Percentiles rank a stretch among this genome's conserved stretches.
Evolutionary conservation across 73 alveolate species (phyloP).

Genomic region (Blepharisma japonicum): DNA sequence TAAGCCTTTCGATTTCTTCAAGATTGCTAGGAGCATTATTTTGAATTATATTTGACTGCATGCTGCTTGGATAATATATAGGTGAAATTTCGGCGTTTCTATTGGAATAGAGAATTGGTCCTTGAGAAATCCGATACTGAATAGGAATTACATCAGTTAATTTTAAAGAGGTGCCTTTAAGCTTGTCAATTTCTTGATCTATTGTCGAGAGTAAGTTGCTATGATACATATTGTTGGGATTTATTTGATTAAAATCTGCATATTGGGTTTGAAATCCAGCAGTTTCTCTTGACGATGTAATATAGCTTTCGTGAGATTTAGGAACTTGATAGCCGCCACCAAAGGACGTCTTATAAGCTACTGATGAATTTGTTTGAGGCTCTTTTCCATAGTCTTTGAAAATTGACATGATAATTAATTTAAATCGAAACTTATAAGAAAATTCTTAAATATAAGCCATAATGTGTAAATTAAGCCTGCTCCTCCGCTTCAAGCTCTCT

Average conservation of each 20-base stretch:
- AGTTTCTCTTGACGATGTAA: not conserved
- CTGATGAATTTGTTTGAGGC: too few relatives aligned
- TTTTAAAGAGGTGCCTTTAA: not conserved
- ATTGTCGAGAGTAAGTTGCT: not conserved
- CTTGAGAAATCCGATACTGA: too few relatives aligned
- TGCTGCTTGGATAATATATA: too few relatives aligned
- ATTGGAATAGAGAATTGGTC: too few relatives aligned
- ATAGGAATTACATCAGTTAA: not conserved
- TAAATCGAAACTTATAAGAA: too few relatives aligned
- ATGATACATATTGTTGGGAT: not conserved
- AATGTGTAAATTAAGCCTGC: too few relatives aligned
- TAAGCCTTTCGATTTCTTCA: conserved; percentile 23
- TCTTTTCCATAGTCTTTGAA: too few relatives aligned
- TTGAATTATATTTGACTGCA: not conserved
- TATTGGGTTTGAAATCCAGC: not conserved
- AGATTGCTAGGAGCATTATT: not conserved
- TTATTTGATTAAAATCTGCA: not conserved
- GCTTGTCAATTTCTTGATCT: conserved; percentile 9
- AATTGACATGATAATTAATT: too few relatives aligned
- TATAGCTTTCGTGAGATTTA: not conserved
- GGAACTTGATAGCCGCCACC: conserved; percentile 27
- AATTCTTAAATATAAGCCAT: too few relatives aligned
- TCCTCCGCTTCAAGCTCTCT: too few relatives aligned
- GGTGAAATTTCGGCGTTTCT: too few relatives aligned
- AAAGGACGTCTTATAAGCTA: not conserved